Conservation (phyloP, 768 basidiomycete species). For the Coprinellus aureogranulatus region DNA sequence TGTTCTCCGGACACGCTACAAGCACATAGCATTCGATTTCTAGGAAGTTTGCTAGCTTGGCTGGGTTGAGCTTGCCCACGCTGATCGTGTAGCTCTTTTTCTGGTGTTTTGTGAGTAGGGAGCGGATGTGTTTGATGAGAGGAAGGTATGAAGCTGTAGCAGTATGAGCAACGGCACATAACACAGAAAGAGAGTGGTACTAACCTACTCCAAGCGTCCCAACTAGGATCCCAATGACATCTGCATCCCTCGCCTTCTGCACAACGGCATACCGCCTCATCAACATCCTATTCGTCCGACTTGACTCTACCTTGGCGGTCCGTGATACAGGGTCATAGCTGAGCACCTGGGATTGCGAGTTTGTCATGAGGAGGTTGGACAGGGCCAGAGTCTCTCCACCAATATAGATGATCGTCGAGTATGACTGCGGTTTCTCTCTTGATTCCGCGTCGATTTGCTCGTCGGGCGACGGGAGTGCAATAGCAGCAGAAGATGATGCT, state of each 20-base stretch:
- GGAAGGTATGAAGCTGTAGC: constrained; percentile 76
- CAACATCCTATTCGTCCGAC: constrained; percentile 72
- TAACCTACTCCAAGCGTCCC: constrained; percentile 88
- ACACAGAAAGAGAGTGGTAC: constrained; percentile 21
- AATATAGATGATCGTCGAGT: constrained; percentile 48
- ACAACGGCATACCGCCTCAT: constrained; percentile 88
- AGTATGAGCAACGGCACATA: neutral
- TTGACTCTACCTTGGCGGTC: constrained; percentile 55
- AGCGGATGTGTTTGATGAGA: constrained; percentile 78
- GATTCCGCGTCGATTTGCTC: neutral
- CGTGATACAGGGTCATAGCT: constrained; percentile 65
- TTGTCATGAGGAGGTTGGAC: constrained; percentile 84
- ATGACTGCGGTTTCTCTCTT: too few species aligned
- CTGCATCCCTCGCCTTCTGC: constrained; percentile 86
- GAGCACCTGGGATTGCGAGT: constrained; percentile 64
- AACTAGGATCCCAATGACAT: constrained; percentile 93
- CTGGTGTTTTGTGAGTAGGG: constrained; percentile 56
- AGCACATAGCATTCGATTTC: constrained; percentile 96
- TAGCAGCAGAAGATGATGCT: neutral
- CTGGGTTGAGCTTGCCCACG: constrained; percentile 92
- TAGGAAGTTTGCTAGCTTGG: constrained; percentile 93
- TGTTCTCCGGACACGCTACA: constrained; percentile 93
- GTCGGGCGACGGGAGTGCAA: neutral
- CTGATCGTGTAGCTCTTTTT: constrained; percentile 95
- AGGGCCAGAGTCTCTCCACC: constrained; percentile 79